Conservation (phyloP, 768 basidiomycete species). For the Trametes sanguinea region DNA sequence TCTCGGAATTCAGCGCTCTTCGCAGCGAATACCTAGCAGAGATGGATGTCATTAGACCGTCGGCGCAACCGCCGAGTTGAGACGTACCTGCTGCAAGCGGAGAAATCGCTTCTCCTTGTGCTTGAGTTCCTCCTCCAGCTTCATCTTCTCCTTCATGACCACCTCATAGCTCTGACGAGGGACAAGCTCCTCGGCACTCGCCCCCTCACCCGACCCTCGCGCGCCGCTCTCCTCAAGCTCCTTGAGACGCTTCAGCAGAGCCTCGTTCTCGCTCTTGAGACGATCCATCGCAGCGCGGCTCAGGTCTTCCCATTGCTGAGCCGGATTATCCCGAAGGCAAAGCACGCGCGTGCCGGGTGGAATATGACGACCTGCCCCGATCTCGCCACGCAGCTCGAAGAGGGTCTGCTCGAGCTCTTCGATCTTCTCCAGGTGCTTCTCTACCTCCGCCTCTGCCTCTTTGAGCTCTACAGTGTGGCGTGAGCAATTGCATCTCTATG, state of each 20-base stretch:
- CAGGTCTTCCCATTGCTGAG: slow-evolving; percentile 77
- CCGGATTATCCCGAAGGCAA: slow-evolving; percentile 77
- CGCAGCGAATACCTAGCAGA: slow-evolving; percentile 67
- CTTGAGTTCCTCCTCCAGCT: slow-evolving; percentile 58
- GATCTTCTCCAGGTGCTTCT: slow-evolving; percentile 51
- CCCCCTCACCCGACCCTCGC: slow-evolving; percentile 20
- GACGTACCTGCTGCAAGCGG: slow-evolving; percentile 69
- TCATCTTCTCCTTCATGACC: slow-evolving; percentile 57
- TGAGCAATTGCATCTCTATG: not conserved
- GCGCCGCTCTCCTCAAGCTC: slow-evolving; percentile 54
- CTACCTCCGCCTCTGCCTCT: slow-evolving; percentile 37
- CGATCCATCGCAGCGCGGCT: slow-evolving; percentile 75
- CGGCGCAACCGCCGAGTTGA: not conserved
- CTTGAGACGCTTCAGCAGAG: slow-evolving; percentile 65
- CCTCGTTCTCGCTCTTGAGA: slow-evolving; percentile 81
- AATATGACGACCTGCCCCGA: slow-evolving; percentile 73
- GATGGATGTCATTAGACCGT: not conserved
- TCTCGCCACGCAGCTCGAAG: slow-evolving; percentile 75
- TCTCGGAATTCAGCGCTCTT: slow-evolving; percentile 93
- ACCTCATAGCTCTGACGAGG: slow-evolving; percentile 82
- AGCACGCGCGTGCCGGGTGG: slow-evolving; percentile 72
- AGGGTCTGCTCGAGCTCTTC: slow-evolving; percentile 77
- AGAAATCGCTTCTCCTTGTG: slow-evolving; percentile 83
- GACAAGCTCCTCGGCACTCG: slow-evolving; percentile 49
- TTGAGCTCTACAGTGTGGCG: slow-evolving; percentile 43